These are phyloP conservation scores for Rossbeevera mucosa DNA, from an alignment of 768 basidiomycete genomes.

Conservation along the genomic window DNA sequence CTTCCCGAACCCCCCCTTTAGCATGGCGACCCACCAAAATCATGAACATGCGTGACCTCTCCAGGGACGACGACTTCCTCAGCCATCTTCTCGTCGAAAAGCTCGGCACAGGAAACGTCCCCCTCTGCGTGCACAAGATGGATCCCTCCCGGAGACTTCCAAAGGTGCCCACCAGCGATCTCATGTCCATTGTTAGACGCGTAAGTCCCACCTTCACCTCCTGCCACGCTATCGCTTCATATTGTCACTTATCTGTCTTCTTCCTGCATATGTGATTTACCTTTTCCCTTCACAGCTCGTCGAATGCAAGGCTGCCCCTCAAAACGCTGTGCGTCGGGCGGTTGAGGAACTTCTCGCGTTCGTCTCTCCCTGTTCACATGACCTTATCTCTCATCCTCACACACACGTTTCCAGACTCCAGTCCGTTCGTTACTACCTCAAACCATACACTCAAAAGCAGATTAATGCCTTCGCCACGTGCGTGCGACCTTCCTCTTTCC, in stretches of 20 bases:
- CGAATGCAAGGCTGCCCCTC: conserved; percentile 47
- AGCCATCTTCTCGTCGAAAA: conserved; percentile 87
- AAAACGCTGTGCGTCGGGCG: conserved; percentile 60
- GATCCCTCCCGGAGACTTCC: conserved; percentile 72
- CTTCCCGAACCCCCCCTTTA: conserved; percentile 28
- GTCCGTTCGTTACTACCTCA: conserved; percentile 74
- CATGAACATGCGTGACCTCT: conserved; percentile 88
- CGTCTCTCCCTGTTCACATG: conserved; percentile 32
- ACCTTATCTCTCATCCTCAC: conserved; percentile 11
- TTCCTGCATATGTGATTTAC: conserved; percentile 20
- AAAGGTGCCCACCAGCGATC: conserved; percentile 63
- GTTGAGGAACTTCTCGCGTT: conserved; percentile 78
- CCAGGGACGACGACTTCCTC: conserved; percentile 88
- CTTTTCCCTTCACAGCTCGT: conserved; percentile 47
- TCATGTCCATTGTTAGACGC: conserved; percentile 73
- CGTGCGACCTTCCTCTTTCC: conserved; percentile 36
- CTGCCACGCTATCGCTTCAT: conserved; percentile 29
- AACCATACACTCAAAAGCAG: conserved; percentile 73
- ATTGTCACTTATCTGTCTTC: conserved; percentile 10
- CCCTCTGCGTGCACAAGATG: conserved; percentile 90
- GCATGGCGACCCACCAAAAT: conserved; percentile 81
- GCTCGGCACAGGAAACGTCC: conserved; percentile 72
- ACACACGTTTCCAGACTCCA: conserved; percentile 47
- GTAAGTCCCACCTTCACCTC: conserved; percentile 41
- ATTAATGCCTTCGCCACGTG: conserved; percentile 91